Base-by-base conservation (phyloP, 371 early-diverging fungal species). In the Syncephalastrum sp. region DNA sequence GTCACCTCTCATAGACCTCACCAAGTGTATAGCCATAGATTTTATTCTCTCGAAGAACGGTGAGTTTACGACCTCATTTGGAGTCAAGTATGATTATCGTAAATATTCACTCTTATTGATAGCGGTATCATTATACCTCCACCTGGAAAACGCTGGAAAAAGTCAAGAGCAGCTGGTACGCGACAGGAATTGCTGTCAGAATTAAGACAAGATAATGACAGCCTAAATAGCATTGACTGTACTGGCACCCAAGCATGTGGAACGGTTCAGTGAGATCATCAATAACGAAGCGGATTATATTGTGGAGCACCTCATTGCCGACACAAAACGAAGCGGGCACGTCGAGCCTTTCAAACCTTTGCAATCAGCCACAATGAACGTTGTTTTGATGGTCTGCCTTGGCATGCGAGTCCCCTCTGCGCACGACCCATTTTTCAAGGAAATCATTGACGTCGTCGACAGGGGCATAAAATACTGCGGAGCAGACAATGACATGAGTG, bases 1-100 rank as follows among this genome's bases (percentile, higher is more conserved):
- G 27, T 51, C 25, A 65, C 65, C 4, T 65, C 65, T 2, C 38
- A 50, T 16, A 23, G 65, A 48, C 53, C 65, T 24, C 60, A 29
- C 21, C 60, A 65, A 23, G 48, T 55, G 13, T 65, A 53, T 44
- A 53, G 38, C 12, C 49, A 53, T 21, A 23, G 60, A 1, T 56
- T 53, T 17, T 63, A 60, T 48, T 55, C 61, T 43, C 38, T 54
- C 42, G 15, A 53, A 16, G 53, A 57, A 51, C 41, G 58, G 61
- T 55, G 54, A 47, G 56, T 53, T 50, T 15, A 21, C 21, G 17
- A 38, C 23, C 6, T 6, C 17, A 29, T 29, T 23, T 16, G n/a
- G 25, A 16, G 42, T 21, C 7, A 12, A 44, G 12, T 54, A 44
- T 15, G 44, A 12, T 16, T 52, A 3, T 16, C 1, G 6, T 0